phyloP scores from a whole-genome alignment of 768 basidiomycete species.

The Phanerodontia chrysosporium region DNA sequence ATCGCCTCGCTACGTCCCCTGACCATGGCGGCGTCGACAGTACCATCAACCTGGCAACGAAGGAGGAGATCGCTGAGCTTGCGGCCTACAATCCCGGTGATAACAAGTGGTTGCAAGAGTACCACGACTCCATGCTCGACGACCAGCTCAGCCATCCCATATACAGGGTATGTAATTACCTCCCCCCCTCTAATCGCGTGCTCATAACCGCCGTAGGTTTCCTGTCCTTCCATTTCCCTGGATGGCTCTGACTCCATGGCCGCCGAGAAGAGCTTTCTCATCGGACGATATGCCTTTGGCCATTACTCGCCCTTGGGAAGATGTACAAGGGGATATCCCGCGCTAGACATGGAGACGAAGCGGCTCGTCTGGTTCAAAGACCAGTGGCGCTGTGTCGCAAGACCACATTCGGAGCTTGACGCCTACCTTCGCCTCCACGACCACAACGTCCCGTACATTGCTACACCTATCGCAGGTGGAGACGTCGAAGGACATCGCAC shows the following conservation, averaged over 20 bases:
- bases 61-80: neutral
- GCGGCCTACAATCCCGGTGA: neutral
- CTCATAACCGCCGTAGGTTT: neutral
- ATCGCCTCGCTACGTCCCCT: neutral
- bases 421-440: neutral
- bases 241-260: neutral
- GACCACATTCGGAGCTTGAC: neutral
- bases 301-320: neutral
- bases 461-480: neutral
- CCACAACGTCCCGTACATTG: neutral
- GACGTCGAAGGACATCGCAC: neutral
- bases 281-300: neutral
- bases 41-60: too few relatives aligned
- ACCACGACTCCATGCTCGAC: neutral
- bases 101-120: neutral
- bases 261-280: neutral
- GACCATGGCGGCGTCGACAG: neutral
- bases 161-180: neutral
- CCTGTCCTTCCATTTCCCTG: neutral
- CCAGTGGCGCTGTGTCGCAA: neutral
- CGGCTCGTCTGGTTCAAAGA: neutral
- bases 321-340: neutral
- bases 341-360: neutral
- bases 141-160: neutral
- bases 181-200: neutral